phyloP scores from a whole-genome alignment of 495 filamentous ascomycete species.

The Neurospora sp. region DNA sequence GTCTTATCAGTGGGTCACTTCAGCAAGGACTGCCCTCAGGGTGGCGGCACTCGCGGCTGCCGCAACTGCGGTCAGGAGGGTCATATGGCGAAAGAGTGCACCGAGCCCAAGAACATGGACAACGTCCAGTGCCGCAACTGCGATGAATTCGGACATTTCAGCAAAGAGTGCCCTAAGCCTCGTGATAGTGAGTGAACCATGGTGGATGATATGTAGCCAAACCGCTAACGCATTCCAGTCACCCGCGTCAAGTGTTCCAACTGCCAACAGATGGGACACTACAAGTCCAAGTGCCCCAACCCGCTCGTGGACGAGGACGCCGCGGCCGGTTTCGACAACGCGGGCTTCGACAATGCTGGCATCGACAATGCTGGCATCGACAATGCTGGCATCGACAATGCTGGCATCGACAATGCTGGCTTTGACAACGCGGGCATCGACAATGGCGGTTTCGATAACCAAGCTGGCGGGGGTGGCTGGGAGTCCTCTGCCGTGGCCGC shows the following conservation, averaged over 20 bases:
- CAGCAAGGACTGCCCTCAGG: slow-evolving; percentile 67
- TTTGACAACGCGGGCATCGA: slow-evolving; percentile 1
- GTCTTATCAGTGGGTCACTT: slow-evolving; percentile 61
- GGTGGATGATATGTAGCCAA: slow-evolving; percentile 14
- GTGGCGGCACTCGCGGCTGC: slow-evolving; percentile 46
- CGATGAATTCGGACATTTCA: slow-evolving; percentile 56
- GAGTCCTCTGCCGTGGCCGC: not conserved
- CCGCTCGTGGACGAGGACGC: slow-evolving; percentile 28
- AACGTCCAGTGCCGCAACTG: slow-evolving; percentile 66
- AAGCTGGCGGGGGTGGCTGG: not conserved
- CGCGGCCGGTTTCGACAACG: slow-evolving; percentile 5
- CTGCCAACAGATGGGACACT: slow-evolving; percentile 71
- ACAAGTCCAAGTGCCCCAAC: slow-evolving; percentile 48
- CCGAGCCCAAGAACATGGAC: slow-evolving; percentile 59
- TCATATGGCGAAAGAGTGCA: slow-evolving; percentile 40
- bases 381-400: not conserved
- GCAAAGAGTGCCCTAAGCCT: slow-evolving; percentile 66
- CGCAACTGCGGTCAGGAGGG: slow-evolving; percentile 60
- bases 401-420: not conserved
- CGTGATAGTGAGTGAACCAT: slow-evolving; percentile 48
- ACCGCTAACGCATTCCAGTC: slow-evolving; percentile 26
- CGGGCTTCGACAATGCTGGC: not conserved
- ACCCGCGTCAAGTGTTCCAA: slow-evolving; percentile 64
- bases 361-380: not conserved
- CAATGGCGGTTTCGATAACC: slow-evolving; percentile 2